Conservation (phyloP, 2,329 filamentous ascomycete genomes). For the Aspergillus arachidicola region DNA sequence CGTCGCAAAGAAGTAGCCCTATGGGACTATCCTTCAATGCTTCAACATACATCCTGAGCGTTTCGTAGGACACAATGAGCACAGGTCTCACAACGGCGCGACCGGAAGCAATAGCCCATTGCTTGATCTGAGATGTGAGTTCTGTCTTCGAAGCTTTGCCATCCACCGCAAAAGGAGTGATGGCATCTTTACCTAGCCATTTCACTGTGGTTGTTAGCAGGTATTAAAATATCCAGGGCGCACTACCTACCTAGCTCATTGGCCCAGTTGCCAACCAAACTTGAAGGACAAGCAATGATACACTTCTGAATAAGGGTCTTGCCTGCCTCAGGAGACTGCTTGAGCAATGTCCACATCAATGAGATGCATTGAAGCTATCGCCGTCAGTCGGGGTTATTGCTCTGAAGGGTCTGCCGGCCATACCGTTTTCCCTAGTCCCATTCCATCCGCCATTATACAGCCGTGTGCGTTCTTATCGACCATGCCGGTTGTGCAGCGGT, state of each 20-base stretch:
- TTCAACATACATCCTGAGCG: slow-evolving; percentile 84
- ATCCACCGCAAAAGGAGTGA: slow-evolving; percentile 92
- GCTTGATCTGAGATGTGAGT: slow-evolving; percentile 81
- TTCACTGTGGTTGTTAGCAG: slow-evolving; percentile 59
- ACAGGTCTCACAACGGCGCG: slow-evolving; percentile 87
- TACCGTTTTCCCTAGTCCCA: slow-evolving; percentile 92
- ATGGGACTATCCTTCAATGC: slow-evolving; percentile 89
- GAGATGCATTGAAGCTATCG: slow-evolving; percentile 82
- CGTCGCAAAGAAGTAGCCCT: slow-evolving; percentile 90
- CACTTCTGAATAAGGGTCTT: slow-evolving; percentile 94
- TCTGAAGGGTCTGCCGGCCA: slow-evolving; percentile 3
- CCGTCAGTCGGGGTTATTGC: slow-evolving; percentile 23
- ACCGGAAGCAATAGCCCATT: slow-evolving; percentile 93
- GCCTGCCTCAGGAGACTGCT: slow-evolving; percentile 94
- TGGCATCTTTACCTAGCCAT: slow-evolving; percentile 90
- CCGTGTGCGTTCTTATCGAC: slow-evolving; percentile 92
- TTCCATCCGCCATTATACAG: slow-evolving; percentile 99
- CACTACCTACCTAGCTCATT: slow-evolving; percentile 69
- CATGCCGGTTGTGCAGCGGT: slow-evolving; percentile 90
- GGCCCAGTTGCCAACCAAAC: slow-evolving; percentile 95
- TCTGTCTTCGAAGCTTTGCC: slow-evolving; percentile 96
- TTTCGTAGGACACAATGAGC: slow-evolving; percentile 97
- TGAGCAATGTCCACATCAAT: slow-evolving; percentile 93
- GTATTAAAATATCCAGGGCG: not conserved
- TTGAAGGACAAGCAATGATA: slow-evolving; percentile 94